These are phyloP conservation scores for Aspergillus cristatus DNA, from an alignment of 495 filamentous ascomycete species.

Conservation along the genomic window DNA sequence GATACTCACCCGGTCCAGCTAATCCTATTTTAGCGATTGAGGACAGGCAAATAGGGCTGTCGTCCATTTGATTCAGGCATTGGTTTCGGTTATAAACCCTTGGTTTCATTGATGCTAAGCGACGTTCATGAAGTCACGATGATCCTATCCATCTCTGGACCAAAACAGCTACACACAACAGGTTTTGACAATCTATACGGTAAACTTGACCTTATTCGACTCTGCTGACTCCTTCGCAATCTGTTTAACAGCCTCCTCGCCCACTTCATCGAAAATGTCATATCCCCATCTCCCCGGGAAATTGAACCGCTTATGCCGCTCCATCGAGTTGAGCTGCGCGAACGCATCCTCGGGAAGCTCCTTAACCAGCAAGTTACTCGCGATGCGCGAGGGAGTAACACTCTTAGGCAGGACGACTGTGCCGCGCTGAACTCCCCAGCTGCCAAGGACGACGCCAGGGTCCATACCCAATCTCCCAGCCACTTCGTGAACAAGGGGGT, in stretches of 20 bases:
- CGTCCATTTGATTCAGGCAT: too few relatives aligned
- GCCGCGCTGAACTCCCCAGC: conserved; percentile 42
- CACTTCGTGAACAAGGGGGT: conserved; percentile 25
- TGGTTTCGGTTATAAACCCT: too few relatives aligned
- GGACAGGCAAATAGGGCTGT: too few relatives aligned
- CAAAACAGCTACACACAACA: too few relatives aligned
- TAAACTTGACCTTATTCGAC: conserved; percentile 19
- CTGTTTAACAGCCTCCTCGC: conserved; percentile 14
- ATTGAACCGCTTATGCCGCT: conserved; percentile 30
- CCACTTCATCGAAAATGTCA: conserved; percentile 28
- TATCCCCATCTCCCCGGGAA: conserved; percentile 30
- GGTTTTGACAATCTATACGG: conserved; percentile 10
- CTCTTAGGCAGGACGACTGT: conserved; percentile 42
- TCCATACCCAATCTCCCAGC: conserved; percentile 27
- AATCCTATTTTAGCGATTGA: too few relatives aligned
- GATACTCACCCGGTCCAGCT: too few relatives aligned
- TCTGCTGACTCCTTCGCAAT: conserved; percentile 12
- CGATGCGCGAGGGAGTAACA: conserved; percentile 36
- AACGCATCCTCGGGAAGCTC: conserved; percentile 26
- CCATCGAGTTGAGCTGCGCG: conserved; percentile 18
- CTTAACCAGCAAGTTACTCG: conserved; percentile 24
- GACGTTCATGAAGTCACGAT: too few relatives aligned
- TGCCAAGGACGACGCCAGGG: conserved; percentile 31
- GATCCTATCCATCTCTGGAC: background rate
- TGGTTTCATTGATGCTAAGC: too few relatives aligned